A percentile compares a stretch with the other conserved stretches of the same genome.
Evolutionary conservation across 2,329 filamentous ascomycete species (phyloP).

Genomic region (Zasmidium cellare): DNA sequence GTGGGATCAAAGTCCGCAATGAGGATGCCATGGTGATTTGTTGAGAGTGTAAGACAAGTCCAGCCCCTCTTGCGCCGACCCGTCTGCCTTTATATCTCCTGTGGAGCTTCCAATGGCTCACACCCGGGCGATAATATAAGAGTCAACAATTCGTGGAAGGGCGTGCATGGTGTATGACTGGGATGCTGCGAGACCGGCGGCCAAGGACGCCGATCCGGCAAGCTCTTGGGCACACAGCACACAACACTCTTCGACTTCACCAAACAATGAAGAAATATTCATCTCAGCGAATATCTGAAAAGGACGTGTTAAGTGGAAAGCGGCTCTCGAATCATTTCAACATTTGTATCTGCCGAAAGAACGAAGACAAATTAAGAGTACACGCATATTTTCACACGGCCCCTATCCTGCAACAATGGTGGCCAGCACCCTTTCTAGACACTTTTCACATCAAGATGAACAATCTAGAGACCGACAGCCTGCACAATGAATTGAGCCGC

Average conservation of each 20-base stretch:
- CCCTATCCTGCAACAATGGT: background rate
- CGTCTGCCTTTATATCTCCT: background rate
- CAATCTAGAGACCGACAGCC: background rate
- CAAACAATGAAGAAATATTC: no score
- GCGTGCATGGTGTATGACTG: background rate
- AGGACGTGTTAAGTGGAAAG: no score
- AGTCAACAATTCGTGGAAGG: background rate
- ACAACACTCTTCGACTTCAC: no score
- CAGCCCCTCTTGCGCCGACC: background rate
- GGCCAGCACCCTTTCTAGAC: background rate
- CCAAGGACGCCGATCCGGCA: no score
- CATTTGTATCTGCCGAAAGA: background rate
- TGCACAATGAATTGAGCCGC: slow-evolving; percentile 25
- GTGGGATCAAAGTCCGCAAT: slow-evolving; percentile 19
- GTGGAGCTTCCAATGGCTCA: background rate
- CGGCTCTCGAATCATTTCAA: no score
- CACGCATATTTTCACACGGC: background rate
- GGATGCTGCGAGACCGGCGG: no score
- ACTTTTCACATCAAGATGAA: background rate
- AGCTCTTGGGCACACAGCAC: no score
- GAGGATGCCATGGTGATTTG: slow-evolving; percentile 15
- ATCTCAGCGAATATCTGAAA: no score
- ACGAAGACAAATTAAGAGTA: background rate
- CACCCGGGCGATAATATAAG: background rate
- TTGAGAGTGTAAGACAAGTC: background rate